These are phyloP conservation scores for Opeltia flavorubescens DNA, from an alignment of 495 filamentous ascomycete genomes.

Conservation along the genomic window DNA sequence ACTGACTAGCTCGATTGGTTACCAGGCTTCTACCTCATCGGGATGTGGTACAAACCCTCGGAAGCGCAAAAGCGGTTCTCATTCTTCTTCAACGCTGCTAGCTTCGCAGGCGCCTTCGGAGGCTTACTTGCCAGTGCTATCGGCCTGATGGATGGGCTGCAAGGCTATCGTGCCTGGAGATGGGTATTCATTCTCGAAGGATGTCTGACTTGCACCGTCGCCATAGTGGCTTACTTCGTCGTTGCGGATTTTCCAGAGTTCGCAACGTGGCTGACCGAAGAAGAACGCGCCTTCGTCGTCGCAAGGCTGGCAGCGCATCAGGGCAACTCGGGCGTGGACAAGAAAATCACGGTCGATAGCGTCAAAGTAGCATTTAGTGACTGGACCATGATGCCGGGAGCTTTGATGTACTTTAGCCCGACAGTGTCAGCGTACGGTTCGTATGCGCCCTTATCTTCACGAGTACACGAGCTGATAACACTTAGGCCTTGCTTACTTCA, in stretches of 20 bases:
- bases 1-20: neutral
- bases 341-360: neutral
- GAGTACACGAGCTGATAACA: conserved; percentile 32
- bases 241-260: conserved; percentile 21
- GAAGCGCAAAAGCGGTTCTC: conserved; percentile 42
- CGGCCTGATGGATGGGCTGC: conserved; percentile 30
- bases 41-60: conserved; percentile 41
- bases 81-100: conserved; percentile 41
- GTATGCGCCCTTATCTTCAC: neutral
- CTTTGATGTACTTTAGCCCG: conserved; percentile 13
- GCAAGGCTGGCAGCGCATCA: conserved; percentile 9
- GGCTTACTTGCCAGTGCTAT: conserved; percentile 42
- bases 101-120: conserved; percentile 41
- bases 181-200: conserved; percentile 57
- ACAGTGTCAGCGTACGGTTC: conserved; percentile 10
- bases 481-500: conserved; percentile 48
- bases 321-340: neutral
- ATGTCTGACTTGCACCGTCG: conserved; percentile 39
- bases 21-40: conserved; percentile 29
- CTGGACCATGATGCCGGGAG: conserved; percentile 9
- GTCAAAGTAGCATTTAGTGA: conserved; percentile 2
- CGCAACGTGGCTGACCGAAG: conserved; percentile 13
- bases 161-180: conserved; percentile 40
- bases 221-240: conserved; percentile 36
- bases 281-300: conserved; percentile 9